These are phyloP conservation scores for Talaromyces sp. DNA, from an alignment of 2,329 filamentous ascomycete species.

Conservation along the genomic window DNA sequence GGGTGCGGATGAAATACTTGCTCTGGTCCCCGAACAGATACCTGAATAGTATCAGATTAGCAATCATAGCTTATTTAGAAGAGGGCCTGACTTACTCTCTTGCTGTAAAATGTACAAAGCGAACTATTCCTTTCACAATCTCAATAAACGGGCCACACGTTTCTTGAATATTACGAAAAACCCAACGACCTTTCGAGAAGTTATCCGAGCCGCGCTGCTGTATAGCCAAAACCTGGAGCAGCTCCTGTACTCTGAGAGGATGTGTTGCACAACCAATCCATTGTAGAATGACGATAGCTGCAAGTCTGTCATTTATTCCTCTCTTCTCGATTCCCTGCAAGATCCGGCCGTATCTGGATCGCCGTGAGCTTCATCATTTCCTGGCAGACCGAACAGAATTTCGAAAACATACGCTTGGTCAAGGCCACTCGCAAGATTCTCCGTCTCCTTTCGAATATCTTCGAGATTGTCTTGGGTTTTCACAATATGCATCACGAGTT, in stretches of 20 bases:
- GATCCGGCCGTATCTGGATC: background rate
- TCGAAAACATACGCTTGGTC: background rate
- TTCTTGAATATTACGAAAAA: conserved; percentile 3
- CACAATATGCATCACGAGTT: conserved; percentile 1
- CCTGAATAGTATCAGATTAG: background rate
- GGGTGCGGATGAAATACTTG: conserved; percentile 1
- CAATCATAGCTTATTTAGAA: conserved; percentile 1
- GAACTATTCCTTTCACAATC: background rate
- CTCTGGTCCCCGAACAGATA: conserved; percentile 2
- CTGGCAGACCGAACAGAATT: conserved; percentile 1
- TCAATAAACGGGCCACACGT: conserved; percentile 1
- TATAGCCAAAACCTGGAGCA: conserved; percentile 1
- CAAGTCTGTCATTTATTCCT: conserved; percentile 1
- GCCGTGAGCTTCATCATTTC: background rate
- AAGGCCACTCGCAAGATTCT: conserved; percentile 1
- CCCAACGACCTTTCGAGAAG: background rate
- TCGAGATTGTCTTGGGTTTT: conserved; percentile 1
- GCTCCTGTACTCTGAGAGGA: conserved; percentile 1
- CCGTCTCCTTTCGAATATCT: conserved; percentile 1
- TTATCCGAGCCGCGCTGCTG: background rate
- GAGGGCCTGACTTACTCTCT: background rate
- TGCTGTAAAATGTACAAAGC: conserved; percentile 1
- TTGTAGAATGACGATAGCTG: conserved; percentile 1
- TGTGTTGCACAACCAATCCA: conserved; percentile 1
- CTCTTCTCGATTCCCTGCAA: conserved; percentile 1